A percentile compares a stretch with the other conserved stretches of the same genome.
Evolutionary conservation across 495 filamentous ascomycete genomes (phyloP).

Genomic region (Podospora conica): DNA sequence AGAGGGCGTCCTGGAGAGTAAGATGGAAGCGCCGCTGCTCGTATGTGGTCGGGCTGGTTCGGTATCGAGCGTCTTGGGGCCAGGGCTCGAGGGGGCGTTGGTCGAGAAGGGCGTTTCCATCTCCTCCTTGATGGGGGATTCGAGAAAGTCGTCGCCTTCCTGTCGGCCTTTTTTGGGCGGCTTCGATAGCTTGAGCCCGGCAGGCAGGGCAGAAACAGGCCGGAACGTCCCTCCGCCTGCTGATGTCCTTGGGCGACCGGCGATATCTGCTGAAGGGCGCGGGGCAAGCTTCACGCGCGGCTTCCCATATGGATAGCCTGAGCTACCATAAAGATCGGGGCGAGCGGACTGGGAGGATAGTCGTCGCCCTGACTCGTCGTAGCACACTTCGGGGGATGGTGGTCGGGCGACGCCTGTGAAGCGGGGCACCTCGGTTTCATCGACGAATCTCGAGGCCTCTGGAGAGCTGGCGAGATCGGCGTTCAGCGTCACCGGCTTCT

Average conservation of each 20-base stretch:
- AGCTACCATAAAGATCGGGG: conserved; percentile 56
- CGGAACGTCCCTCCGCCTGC: conserved; percentile 46
- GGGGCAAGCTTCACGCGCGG: conserved; percentile 80
- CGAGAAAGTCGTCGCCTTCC: conserved; percentile 24
- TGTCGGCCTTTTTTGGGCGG: conserved; percentile 36
- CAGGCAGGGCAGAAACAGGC: conserved; percentile 65
- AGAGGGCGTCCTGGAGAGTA: conserved; percentile 48
- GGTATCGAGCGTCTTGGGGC: conserved; percentile 13
- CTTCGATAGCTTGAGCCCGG: conserved; percentile 46
- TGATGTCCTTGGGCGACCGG: conserved; percentile 58
- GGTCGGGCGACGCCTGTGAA: conserved; percentile 35
- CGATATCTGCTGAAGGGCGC: conserved; percentile 66
- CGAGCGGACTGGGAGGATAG: conserved; percentile 62
- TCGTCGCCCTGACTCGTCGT: conserved; percentile 35
- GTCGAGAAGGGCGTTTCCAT: conserved; percentile 14
- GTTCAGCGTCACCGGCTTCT: conserved; percentile 28
- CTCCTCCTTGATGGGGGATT: conserved; percentile 24
- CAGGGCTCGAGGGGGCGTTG: conserved; percentile 18
- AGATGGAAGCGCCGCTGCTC: conserved; percentile 38
- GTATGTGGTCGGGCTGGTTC: conserved; percentile 33
- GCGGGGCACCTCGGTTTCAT: conserved; percentile 31
- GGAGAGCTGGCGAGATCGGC: conserved; percentile 32
- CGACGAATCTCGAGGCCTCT: conserved; percentile 37
- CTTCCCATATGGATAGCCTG: conserved; percentile 50
- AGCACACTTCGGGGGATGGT: conserved; percentile 33